phyloP scores from a whole-genome alignment of 2,329 filamentous ascomycete species.

The Phialophora verrucosa region DNA sequence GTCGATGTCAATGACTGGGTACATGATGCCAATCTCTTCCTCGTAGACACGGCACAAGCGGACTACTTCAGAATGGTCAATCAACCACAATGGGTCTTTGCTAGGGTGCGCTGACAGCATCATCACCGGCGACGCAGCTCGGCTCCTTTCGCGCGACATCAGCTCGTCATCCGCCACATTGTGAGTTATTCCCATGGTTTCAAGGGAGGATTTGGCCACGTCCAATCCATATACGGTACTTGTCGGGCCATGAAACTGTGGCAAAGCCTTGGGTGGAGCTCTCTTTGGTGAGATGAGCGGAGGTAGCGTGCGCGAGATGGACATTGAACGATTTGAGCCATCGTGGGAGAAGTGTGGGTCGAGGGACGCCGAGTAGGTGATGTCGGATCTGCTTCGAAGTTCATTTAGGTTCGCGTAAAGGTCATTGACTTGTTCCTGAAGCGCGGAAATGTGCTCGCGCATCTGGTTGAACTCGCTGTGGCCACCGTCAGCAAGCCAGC shows the following conservation, averaged over 20 bases:
- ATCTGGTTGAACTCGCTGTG: constrained; percentile 78
- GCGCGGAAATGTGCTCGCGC: constrained; percentile 71
- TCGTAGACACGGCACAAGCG: constrained; percentile 80
- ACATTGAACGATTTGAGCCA: constrained; percentile 41
- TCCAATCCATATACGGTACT: constrained; percentile 85
- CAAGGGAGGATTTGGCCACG: constrained; percentile 82
- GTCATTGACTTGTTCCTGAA: constrained; percentile 84
- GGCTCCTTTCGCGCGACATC: constrained; percentile 60
- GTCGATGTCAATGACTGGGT: constrained; percentile 79
- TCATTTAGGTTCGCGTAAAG: constrained; percentile 74
- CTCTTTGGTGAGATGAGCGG: constrained; percentile 44
- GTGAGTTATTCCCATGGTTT: constrained; percentile 84
- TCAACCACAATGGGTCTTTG: constrained; percentile 79
- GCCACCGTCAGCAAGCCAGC: constrained; percentile 10
- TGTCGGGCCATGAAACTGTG: constrained; percentile 80
- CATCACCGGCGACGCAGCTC: constrained; percentile 51
- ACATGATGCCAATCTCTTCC: constrained; percentile 91
- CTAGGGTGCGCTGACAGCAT: constrained; percentile 49
- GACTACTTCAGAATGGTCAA: constrained; percentile 78
- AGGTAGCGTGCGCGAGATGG: constrained; percentile 37
- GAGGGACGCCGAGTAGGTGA: constrained; percentile 31
- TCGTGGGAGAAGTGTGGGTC: constrained; percentile 35
- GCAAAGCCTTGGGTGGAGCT: constrained; percentile 60
- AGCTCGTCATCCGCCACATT: constrained; percentile 65
- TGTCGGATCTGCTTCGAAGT: constrained; percentile 59